Conservation (phyloP, 257 asterid genomes). For the Linaria vulgaris region DNA sequence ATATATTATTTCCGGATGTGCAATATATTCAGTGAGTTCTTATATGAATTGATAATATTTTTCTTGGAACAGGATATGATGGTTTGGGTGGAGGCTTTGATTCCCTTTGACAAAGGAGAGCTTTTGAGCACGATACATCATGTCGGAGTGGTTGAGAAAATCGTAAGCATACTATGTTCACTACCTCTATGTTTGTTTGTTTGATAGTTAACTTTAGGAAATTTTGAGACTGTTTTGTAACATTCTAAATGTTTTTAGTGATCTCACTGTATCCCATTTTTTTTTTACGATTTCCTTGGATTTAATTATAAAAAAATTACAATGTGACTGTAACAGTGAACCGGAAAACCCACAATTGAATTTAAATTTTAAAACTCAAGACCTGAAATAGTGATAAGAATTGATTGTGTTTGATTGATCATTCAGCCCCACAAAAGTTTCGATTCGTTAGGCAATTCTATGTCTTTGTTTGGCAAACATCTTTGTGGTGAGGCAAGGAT, state of each 20-base stretch:
- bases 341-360: background rate
- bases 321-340: no score
- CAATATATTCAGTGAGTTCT: conserved; percentile 8
- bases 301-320: no score
- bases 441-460: no score
- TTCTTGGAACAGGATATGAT: conserved; percentile 59
- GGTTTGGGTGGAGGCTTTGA: conserved; percentile 98
- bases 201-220: background rate
- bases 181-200: background rate
- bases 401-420: no score
- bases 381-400: no score
- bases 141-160: conserved; percentile 88
- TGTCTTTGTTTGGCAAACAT: no score
- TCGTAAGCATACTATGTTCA: conserved; percentile 44
- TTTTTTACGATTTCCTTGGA: no score
- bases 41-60: conserved; percentile 14
- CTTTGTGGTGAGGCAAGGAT: no score
- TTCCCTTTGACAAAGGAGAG: conserved; percentile 94
- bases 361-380: background rate
- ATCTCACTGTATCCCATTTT: no score
- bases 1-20: conserved; percentile 1
- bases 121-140: conserved; percentile 84
- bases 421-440: no score
- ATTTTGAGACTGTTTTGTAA: background rate
- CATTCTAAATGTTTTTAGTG: no score